Conservation (phyloP, 768 basidiomycete genomes). For the Tricholoma furcatifolium region DNA sequence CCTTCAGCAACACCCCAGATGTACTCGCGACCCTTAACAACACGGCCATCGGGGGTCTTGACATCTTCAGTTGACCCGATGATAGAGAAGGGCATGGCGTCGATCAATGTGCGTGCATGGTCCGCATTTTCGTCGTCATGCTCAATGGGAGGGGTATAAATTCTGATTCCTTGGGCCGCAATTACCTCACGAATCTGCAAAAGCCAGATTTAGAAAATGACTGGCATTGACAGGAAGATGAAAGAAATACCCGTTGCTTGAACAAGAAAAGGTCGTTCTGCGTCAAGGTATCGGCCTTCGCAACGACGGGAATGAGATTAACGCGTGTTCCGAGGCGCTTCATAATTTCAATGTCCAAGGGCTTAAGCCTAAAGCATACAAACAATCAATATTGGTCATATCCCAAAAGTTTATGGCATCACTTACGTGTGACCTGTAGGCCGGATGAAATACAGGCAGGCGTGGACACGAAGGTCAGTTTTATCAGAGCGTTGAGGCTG, state of each 20-base stretch:
- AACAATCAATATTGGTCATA: slow-evolving; percentile 5
- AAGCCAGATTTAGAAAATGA: slow-evolving; percentile 7
- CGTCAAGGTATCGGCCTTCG: slow-evolving; percentile 97
- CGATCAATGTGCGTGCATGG: slow-evolving; percentile 81
- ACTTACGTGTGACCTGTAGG: slow-evolving; percentile 95
- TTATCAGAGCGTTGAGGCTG: slow-evolving; percentile 95
- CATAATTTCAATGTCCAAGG: slow-evolving; percentile 99
- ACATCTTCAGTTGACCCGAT: slow-evolving; percentile 98
- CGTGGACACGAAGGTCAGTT: slow-evolving; percentile 93
- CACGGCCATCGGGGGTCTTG: slow-evolving; percentile 82
- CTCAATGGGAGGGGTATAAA: slow-evolving; percentile 93
- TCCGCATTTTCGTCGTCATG: slow-evolving; percentile 84
- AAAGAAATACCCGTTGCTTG: slow-evolving; percentile 80
- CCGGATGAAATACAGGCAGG: slow-evolving; percentile 95
- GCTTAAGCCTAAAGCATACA: slow-evolving; percentile 67
- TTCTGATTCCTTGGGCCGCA: slow-evolving; percentile 87
- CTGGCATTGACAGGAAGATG: slow-evolving; percentile 5
- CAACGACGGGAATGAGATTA: slow-evolving; percentile 96
- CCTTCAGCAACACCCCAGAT: slow-evolving; percentile 99
- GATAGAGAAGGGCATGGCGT: slow-evolving; percentile 97
- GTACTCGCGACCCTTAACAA: slow-evolving; percentile 97
- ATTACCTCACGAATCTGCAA: slow-evolving; percentile 85
- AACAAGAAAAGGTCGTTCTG: slow-evolving; percentile 88
- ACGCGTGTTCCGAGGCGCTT: slow-evolving; percentile 97
- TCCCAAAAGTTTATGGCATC: not conserved